Conservation (phyloP, 371 early-diverging fungal genomes). For the Fennellomyces sp. region DNA sequence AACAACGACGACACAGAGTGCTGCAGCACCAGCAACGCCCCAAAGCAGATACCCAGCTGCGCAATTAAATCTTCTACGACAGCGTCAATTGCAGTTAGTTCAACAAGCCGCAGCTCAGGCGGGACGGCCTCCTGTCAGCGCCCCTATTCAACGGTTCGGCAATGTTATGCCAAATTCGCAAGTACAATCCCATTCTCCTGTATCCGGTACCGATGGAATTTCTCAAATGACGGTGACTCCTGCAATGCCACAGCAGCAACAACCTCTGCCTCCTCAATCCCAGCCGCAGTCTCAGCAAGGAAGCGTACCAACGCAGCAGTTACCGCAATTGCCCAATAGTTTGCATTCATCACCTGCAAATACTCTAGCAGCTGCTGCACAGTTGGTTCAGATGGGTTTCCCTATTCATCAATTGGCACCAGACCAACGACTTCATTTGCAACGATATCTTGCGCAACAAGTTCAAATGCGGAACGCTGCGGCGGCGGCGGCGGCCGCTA, state of each 20-base stretch:
- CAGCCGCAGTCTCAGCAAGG: constrained; percentile 16
- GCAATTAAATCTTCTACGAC: constrained; percentile 48
- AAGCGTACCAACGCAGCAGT: background rate
- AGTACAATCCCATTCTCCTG: constrained; percentile 11
- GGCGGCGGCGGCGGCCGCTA: background rate
- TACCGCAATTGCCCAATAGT: background rate
- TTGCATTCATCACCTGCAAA: constrained; percentile 14
- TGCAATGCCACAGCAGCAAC: constrained; percentile 16
- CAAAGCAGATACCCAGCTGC: constrained; percentile 48
- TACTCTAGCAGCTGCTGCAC: constrained; percentile 37
- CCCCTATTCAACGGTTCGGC: constrained; percentile 31
- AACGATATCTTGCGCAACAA: constrained; percentile 39
- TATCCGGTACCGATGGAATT: background rate
- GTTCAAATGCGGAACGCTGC: constrained; percentile 43
- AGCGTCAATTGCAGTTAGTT: constrained; percentile 45
- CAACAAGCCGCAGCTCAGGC: constrained; percentile 27
- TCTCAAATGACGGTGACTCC: constrained; percentile 4
- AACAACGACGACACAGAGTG: constrained; percentile 11
- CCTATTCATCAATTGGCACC: constrained; percentile 36
- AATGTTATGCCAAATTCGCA: constrained; percentile 18
- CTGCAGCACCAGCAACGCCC: constrained; percentile 12
- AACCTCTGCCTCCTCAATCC: constrained; percentile 19
- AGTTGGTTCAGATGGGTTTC: constrained; percentile 46
- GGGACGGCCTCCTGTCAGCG: constrained; percentile 23
- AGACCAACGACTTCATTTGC: constrained; percentile 37